Percentiles rank a stretch among this genome's conserved stretches.
Evolutionary conservation across 2,329 filamentous ascomycete species (phyloP).

Genomic region (Pyricularia sp.): DNA sequence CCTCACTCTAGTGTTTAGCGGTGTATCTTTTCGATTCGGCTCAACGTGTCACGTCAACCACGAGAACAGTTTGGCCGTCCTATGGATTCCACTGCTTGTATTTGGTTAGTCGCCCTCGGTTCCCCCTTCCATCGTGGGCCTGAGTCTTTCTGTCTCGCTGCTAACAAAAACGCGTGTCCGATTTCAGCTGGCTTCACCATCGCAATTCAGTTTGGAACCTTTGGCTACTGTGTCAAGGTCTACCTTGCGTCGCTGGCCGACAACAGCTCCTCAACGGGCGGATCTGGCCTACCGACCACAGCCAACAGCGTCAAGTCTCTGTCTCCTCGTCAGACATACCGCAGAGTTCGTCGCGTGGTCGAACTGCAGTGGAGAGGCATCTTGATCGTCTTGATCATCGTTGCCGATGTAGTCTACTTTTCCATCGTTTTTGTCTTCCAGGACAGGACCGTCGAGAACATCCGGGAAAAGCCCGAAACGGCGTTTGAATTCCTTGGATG

Average conservation of each 20-base stretch:
- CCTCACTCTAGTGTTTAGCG: slow-evolving; percentile 72
- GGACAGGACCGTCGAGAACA: slow-evolving; percentile 58
- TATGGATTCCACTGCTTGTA: slow-evolving; percentile 82
- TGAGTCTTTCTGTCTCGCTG: neutral
- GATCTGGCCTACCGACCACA: slow-evolving; percentile 66
- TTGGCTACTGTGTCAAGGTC: slow-evolving; percentile 88
- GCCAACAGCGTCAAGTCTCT: slow-evolving; percentile 65
- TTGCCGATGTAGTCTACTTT: slow-evolving; percentile 90
- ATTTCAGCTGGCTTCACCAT: slow-evolving; percentile 54
- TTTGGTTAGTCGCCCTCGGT: slow-evolving; percentile 30
- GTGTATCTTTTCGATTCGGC: slow-evolving; percentile 91
- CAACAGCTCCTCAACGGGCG: slow-evolving; percentile 58
- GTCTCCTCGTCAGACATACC: slow-evolving; percentile 79
- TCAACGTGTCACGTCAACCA: slow-evolving; percentile 92
- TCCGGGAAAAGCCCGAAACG: slow-evolving; percentile 41
- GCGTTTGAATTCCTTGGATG: slow-evolving; percentile 63
- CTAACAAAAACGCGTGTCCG: neutral
- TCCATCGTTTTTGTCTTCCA: slow-evolving; percentile 83
- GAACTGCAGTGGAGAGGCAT: slow-evolving; percentile 93
- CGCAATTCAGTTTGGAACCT: slow-evolving; percentile 75
- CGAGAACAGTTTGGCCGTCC: slow-evolving; percentile 67
- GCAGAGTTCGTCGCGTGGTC: slow-evolving; percentile 76
- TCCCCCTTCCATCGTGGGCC: neutral
- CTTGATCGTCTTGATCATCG: slow-evolving; percentile 78
- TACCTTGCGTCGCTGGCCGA: slow-evolving; percentile 80